Evolutionary conservation across 176 grass and related monocot species (phyloP).

Genomic region (Chrysopogon serrulatus): DNA sequence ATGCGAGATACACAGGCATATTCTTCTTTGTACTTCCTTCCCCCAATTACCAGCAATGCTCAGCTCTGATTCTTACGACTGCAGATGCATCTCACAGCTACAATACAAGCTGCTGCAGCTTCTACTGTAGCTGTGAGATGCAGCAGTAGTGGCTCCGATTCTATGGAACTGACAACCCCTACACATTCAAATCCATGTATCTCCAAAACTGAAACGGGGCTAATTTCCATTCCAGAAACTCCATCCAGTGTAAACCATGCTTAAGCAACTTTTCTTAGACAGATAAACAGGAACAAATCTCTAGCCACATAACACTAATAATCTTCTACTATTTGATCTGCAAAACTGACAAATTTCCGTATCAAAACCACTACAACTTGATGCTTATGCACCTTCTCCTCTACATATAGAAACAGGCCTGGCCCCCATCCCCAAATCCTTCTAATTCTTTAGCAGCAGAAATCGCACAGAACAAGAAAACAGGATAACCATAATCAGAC

Average conservation of each 20-base stretch:
- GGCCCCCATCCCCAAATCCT: neutral
- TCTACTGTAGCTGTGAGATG: too few relatives aligned
- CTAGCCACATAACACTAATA: neutral
- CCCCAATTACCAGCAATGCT: neutral
- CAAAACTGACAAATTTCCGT: neutral
- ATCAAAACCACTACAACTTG: neutral
- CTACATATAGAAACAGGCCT: neutral
- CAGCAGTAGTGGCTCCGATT: too few relatives aligned
- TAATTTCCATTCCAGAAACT: conserved; percentile 10
- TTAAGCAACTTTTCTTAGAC: neutral
- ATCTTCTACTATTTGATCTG: neutral
- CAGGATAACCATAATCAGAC: neutral
- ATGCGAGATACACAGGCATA: neutral
- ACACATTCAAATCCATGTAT: neutral
- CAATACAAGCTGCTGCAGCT: too few relatives aligned
- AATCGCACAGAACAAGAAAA: neutral
- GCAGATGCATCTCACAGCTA: too few relatives aligned
- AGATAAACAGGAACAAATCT: conserved; percentile 2
- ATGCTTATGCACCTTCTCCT: neutral
- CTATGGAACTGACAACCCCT: conserved; percentile 4
- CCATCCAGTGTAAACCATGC: neutral
- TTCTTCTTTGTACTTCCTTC: neutral
- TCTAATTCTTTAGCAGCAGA: neutral
- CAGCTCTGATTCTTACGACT: too few relatives aligned
- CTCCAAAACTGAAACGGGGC: neutral